Conservation (phyloP, 208 protist genomes). For the Crithidia brevicula region DNA sequence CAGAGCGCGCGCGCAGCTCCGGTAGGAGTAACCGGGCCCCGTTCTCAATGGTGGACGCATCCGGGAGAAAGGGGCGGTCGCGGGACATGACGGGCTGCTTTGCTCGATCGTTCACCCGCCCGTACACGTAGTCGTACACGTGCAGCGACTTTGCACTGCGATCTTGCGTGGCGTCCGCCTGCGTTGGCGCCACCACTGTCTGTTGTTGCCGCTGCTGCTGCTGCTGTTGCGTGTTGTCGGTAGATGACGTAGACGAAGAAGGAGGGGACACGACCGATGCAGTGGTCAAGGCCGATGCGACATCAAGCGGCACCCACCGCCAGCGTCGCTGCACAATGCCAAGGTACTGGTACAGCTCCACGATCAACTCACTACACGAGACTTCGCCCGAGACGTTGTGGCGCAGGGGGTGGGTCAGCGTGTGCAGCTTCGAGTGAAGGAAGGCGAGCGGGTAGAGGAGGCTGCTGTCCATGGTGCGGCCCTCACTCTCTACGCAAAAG, state of each 20-base stretch:
- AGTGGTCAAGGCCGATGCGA: not conserved
- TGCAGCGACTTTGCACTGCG: constrained; percentile 18
- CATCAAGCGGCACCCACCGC: constrained; percentile 45
- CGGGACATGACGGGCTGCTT: constrained; percentile 10
- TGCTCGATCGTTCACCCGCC: constrained; percentile 23
- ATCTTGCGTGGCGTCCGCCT: constrained; percentile 13
- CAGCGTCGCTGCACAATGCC: constrained; percentile 52
- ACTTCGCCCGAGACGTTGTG: constrained; percentile 32
- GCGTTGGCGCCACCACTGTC: constrained; percentile 12
- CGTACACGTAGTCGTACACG: constrained; percentile 45
- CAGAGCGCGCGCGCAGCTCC: constrained; percentile 21
- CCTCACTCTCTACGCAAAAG: constrained; percentile 35
- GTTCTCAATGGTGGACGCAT: constrained; percentile 24
- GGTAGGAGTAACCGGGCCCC: constrained; percentile 13
- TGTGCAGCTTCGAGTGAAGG: constrained; percentile 48
- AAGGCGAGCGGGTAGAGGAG: constrained; percentile 53
- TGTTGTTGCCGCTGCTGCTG: not conserved
- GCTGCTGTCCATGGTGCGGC: constrained; percentile 43
- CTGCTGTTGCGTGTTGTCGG: not conserved
- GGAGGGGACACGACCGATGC: not conserved
- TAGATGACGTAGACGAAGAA: not conserved
- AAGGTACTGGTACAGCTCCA: constrained; percentile 72
- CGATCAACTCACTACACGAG: constrained; percentile 69
- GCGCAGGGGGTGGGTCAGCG: constrained; percentile 33
- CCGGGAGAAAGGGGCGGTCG: constrained; percentile 18